These are phyloP conservation scores for Podospora anserina DNA, from an alignment of 495 filamentous ascomycete species.

Conservation along the genomic window DNA sequence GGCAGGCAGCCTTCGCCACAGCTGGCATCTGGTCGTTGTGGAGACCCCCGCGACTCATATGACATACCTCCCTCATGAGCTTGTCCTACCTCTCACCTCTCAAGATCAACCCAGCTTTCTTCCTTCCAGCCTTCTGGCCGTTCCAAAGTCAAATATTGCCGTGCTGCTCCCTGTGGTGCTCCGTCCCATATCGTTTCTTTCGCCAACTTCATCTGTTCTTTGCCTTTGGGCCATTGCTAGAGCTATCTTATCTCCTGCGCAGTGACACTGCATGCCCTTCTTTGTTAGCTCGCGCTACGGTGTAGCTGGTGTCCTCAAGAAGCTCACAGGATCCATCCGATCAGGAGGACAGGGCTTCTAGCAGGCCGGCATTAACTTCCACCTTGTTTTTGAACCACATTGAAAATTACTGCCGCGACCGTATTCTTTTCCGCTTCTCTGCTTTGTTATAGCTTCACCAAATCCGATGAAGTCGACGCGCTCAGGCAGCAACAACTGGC, in stretches of 20 bases:
- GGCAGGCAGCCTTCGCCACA: constrained; percentile 2
- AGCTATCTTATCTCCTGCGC: not conserved
- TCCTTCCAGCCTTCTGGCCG: not conserved
- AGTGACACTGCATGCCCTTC: not conserved
- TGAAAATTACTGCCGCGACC: not conserved
- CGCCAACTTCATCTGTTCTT: not conserved
- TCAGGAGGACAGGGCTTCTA: not conserved
- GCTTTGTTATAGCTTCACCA: not conserved
- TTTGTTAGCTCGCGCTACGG: not conserved
- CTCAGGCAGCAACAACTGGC: constrained; percentile 29
- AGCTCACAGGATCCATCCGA: not conserved
- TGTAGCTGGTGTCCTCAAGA: not conserved
- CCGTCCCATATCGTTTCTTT: not conserved
- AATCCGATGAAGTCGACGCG: constrained; percentile 24
- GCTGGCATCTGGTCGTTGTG: constrained; percentile 1
- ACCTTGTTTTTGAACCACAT: not conserved
- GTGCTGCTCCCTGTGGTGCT: not conserved
- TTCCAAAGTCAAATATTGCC: not conserved
- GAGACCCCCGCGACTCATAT: constrained; percentile 16
- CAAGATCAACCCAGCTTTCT: not conserved
- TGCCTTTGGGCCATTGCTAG: not conserved
- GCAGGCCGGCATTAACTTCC: not conserved
- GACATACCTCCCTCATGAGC: constrained; percentile 17
- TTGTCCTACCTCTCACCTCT: not conserved
- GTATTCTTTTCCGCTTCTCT: not conserved